Evolutionary conservation across 345 rosid genomes (phyloP).

Genomic region (Pugionium dolabratum): DNA sequence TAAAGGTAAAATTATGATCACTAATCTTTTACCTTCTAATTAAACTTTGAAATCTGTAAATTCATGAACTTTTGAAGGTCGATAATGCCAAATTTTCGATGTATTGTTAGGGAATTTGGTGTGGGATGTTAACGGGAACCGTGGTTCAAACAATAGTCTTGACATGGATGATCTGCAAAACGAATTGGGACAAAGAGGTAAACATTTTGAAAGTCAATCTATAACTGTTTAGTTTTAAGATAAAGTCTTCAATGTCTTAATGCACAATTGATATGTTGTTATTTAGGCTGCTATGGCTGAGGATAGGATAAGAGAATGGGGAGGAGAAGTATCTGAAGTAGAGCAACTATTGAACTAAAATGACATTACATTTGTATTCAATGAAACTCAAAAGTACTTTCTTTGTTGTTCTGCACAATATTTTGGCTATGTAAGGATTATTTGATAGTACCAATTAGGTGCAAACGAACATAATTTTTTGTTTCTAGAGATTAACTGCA

Average conservation of each 20-base stretch:
- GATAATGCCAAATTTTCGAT: not conserved
- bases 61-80: too few relatives aligned
- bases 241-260: not conserved
- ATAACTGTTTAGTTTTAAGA: not conserved
- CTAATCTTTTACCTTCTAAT: too few relatives aligned
- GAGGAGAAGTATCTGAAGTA: constrained; percentile 43
- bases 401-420: too few relatives aligned
- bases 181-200: constrained; percentile 76
- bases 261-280: not conserved
- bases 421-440: too few relatives aligned
- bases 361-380: too few relatives aligned
- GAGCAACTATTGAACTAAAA: constrained; percentile 18
- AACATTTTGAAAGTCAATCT: not conserved
- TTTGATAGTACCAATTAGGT: too few relatives aligned
- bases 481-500: too few relatives aligned
- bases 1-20: constrained; percentile 11
- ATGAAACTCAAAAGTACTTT: too few relatives aligned
- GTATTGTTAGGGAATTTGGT: constrained; percentile 67
- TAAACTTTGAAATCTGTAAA: too few relatives aligned
- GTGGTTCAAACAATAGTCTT: constrained; percentile 58
- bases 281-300: constrained; percentile 70
- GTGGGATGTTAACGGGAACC: constrained; percentile 70
- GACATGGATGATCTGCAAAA: constrained; percentile 56
- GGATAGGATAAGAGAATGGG: constrained; percentile 69
- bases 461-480: too few relatives aligned